phyloP scores from a whole-genome alignment of 2,329 filamentous ascomycete genomes.

The Phoma sp. region DNA sequence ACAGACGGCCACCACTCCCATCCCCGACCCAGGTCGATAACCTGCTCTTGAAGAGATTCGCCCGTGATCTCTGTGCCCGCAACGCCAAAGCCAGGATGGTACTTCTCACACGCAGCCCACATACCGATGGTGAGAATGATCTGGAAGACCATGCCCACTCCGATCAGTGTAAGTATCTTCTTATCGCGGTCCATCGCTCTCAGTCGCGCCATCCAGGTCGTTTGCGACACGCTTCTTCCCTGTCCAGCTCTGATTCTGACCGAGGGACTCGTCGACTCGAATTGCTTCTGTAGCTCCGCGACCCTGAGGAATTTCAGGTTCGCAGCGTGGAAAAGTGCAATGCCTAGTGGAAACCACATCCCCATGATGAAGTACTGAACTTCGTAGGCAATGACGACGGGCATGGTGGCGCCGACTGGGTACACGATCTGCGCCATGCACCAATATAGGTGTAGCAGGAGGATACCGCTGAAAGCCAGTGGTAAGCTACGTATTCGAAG shows the following conservation, averaged over 20 bases:
- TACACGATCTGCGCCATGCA: conserved; percentile 24
- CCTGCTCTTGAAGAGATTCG: conserved; percentile 20
- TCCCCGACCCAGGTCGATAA: conserved; percentile 22
- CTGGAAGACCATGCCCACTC: conserved; percentile 11
- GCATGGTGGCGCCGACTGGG: conserved; percentile 19
- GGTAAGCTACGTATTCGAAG: conserved; percentile 22
- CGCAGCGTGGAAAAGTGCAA: conserved; percentile 26
- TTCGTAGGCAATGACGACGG: conserved; percentile 20
- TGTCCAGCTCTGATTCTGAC: conserved; percentile 1
- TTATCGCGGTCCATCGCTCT: conserved; percentile 5
- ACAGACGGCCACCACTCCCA: conserved; percentile 33
- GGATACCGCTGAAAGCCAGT: conserved; percentile 20
- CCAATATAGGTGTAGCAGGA: conserved; percentile 28
- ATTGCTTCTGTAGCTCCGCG: conserved; percentile 23
- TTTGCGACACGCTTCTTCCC: background rate
- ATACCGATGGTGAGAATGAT: conserved; percentile 12
- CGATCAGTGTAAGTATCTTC: conserved; percentile 7
- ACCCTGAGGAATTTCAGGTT: conserved; percentile 25
- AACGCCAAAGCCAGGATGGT: conserved; percentile 26
- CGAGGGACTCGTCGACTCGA: conserved; percentile 2
- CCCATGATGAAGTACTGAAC: conserved; percentile 30
- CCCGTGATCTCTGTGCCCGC: conserved; percentile 23
- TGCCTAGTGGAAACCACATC: conserved; percentile 26
- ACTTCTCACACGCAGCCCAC: conserved; percentile 23
- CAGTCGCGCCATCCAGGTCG: conserved; percentile 7